Evolutionary conservation across 2,329 filamentous ascomycete species (phyloP).

Genomic region (Neonectria hederae): DNA sequence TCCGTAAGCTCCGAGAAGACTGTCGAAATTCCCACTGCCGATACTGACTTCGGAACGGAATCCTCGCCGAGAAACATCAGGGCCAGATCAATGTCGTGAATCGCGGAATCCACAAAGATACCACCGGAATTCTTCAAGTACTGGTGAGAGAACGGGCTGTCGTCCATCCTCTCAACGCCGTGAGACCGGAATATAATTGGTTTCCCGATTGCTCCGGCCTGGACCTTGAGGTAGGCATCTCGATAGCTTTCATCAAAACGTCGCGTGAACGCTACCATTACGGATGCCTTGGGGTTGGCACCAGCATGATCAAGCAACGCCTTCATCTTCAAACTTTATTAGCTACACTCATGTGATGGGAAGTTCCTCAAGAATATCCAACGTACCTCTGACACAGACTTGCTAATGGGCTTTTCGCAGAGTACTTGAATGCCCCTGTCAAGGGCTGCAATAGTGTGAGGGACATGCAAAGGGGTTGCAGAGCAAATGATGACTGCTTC

Average conservation of each 20-base stretch:
- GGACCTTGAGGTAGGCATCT: not conserved
- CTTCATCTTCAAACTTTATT: not conserved
- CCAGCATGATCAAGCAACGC: not conserved
- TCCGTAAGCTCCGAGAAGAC: not conserved
- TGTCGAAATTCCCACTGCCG: not conserved
- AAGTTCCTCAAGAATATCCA: not conserved
- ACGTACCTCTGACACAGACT: not conserved
- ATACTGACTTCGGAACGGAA: not conserved
- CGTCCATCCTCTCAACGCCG: not conserved
- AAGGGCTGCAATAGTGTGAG: not conserved
- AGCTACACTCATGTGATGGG: not conserved
- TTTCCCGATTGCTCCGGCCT: not conserved
- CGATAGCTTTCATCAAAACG: constrained; percentile 6
- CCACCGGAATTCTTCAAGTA: constrained; percentile 2
- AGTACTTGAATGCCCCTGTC: not conserved
- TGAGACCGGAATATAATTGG: not conserved
- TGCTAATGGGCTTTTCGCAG: not conserved
- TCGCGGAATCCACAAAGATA: constrained; percentile 1
- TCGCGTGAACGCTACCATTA: not conserved
- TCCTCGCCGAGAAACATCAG: not conserved
- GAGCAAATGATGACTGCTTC: not conserved
- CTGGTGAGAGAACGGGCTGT: not conserved
- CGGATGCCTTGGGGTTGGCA: not conserved
- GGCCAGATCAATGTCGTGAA: not conserved
- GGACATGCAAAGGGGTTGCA: not conserved